These are phyloP conservation scores for Diaporthe aspalathi DNA, from an alignment of 2,329 filamentous ascomycete genomes.

Conservation along the genomic window DNA sequence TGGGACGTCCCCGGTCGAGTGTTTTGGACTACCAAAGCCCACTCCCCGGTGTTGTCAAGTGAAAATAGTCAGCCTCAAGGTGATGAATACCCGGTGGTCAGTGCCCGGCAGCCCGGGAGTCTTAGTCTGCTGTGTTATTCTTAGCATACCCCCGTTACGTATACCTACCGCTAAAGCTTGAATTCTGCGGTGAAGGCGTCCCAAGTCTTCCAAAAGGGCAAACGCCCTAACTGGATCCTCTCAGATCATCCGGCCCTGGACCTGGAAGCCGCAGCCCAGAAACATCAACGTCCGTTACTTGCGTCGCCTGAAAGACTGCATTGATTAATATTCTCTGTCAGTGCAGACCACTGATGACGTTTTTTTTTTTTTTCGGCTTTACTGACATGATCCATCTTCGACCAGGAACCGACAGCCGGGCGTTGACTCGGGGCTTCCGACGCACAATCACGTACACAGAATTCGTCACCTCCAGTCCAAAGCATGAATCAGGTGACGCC, in stretches of 20 bases:
- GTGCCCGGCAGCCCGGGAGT: neutral
- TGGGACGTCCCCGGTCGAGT: neutral
- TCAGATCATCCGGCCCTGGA: neutral
- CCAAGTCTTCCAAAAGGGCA: neutral
- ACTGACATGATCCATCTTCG: neutral
- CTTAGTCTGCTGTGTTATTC: neutral
- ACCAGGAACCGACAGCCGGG: slow-evolving; percentile 1
- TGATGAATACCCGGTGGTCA: slow-evolving; percentile 9
- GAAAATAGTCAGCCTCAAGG: neutral
- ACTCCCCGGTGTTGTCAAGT: neutral
- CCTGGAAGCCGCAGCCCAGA: neutral
- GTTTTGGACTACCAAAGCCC: neutral
- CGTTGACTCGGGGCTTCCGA: neutral
- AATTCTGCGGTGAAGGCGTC: neutral
- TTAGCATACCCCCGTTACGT: neutral
- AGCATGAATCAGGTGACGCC: neutral
- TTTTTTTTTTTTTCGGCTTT: neutral
- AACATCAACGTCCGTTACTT: neutral
- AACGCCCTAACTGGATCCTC: neutral
- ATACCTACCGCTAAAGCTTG: neutral
- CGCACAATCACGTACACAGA: neutral
- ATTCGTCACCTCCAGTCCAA: neutral
- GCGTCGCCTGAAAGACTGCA: neutral
- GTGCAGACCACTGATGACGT: neutral
- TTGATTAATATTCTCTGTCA: neutral